Conservation (phyloP, 2,329 filamentous ascomycete genomes). For the Penicillium oxalicum region DNA sequence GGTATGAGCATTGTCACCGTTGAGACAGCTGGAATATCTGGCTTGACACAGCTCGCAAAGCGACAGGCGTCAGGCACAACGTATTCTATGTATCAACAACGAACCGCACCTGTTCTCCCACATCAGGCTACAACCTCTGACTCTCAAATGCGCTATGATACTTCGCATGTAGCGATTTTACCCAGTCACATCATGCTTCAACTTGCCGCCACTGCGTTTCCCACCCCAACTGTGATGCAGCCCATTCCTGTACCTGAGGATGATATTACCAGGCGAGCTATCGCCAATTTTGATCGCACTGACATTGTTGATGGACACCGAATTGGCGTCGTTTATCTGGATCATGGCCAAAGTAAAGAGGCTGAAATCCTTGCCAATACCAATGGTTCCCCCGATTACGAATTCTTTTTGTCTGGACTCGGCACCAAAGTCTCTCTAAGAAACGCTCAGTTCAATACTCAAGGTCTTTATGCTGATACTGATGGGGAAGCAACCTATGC, state of each 20-base stretch:
- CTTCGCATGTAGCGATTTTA: constrained; percentile 38
- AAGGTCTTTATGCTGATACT: constrained; percentile 75
- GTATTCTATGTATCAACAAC: constrained; percentile 44
- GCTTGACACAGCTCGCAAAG: constrained; percentile 46
- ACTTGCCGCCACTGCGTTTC: constrained; percentile 40
- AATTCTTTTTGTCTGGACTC: constrained; percentile 73
- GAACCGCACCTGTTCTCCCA: constrained; percentile 40
- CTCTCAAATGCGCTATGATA: constrained; percentile 35
- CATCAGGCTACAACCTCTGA: constrained; percentile 41
- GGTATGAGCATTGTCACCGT: constrained; percentile 49
- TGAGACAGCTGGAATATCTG: constrained; percentile 44
- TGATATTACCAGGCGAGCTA: constrained; percentile 65
- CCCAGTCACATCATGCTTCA: constrained; percentile 45
- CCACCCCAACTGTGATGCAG: constrained; percentile 48
- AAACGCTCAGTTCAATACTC: constrained; percentile 82
- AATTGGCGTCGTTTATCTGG: constrained; percentile 89
- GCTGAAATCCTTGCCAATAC: constrained; percentile 80
- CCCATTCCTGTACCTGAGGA: constrained; percentile 72
- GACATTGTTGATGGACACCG: constrained; percentile 93
- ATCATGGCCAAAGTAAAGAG: constrained; percentile 76
- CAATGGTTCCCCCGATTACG: constrained; percentile 79
- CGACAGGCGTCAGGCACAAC: constrained; percentile 48
- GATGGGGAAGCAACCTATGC: constrained; percentile 88
- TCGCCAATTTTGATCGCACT: constrained; percentile 76
- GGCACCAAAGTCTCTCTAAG: constrained; percentile 77